A percentile compares a stretch with the other conserved stretches of the same genome.
Conservation (phyloP, 352 stramenopile species). For the Phytopythium kandeliae region DNA sequence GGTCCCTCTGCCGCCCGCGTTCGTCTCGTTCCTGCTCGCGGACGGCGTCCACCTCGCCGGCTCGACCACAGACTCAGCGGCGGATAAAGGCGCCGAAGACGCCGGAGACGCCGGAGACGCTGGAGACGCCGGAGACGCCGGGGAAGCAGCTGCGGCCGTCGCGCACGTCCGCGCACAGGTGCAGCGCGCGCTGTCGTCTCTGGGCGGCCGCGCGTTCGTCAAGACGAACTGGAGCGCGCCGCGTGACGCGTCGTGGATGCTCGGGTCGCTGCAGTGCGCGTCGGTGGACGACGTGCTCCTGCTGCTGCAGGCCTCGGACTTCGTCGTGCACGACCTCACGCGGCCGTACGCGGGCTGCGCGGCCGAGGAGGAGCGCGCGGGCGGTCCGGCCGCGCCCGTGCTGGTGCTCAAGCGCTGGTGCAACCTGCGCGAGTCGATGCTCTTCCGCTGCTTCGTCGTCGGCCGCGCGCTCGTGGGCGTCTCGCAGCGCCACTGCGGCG, state of each 20-base stretch:
- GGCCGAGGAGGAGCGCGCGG: background rate
- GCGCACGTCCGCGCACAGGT: constrained; percentile 49
- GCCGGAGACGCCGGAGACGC: constrained; percentile 17
- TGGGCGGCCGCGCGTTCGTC: constrained; percentile 71
- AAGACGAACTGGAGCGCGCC: constrained; percentile 96
- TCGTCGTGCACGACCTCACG: constrained; percentile 90
- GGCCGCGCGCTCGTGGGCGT: constrained; percentile 77
- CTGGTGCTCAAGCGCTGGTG: constrained; percentile 95
- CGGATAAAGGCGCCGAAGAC: constrained; percentile 11
- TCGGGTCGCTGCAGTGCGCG: constrained; percentile 68
- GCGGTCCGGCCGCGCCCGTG: constrained; percentile 23
- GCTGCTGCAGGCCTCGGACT: constrained; percentile 77
- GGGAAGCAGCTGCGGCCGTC: constrained; percentile 25
- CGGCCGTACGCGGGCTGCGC: constrained; percentile 70
- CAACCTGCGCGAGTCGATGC: constrained; percentile 93
- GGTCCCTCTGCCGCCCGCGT: constrained; percentile 38
- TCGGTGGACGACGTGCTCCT: constrained; percentile 83
- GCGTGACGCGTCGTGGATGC: constrained; percentile 92
- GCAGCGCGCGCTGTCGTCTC: constrained; percentile 44
- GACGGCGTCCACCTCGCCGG: constrained; percentile 59
- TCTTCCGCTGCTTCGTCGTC: constrained; percentile 93
- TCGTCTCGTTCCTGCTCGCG: constrained; percentile 57
- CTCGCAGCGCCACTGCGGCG: constrained; percentile 88
- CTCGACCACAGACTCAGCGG: background rate
- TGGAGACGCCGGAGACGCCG: constrained; percentile 14